A percentile compares a stretch with the other conserved stretches of the same genome.
These are phyloP conservation scores for Porphyra umbilicalis DNA, from an alignment of 31 red algal genomes.

Conservation along the genomic window DNA sequence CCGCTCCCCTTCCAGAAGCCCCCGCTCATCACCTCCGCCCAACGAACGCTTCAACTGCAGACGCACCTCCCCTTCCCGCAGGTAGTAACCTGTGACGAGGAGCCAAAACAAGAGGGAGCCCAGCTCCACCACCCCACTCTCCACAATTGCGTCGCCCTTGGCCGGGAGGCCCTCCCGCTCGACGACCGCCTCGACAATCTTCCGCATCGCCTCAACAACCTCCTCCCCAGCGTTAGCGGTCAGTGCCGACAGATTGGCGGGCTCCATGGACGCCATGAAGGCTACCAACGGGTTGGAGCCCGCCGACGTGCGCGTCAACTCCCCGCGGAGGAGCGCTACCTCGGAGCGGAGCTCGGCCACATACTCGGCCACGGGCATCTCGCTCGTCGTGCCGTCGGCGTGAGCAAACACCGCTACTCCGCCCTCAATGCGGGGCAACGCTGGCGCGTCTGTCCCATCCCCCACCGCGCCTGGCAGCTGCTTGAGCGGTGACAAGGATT, in stretches of 20 bases:
- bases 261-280: constrained; percentile 79
- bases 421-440: constrained; percentile 34
- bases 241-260: constrained; percentile 64
- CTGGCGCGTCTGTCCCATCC: not conserved
- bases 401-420: constrained; percentile 50
- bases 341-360: constrained; percentile 55
- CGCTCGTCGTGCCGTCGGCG: constrained; percentile 38
- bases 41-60: constrained; percentile 53
- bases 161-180: constrained; percentile 52
- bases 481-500: constrained; percentile 13
- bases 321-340: constrained; percentile 44
- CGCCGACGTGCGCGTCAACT: constrained; percentile 49
- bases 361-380: constrained; percentile 64
- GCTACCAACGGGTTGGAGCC: constrained; percentile 69
- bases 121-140: constrained; percentile 52
- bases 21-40: constrained; percentile 18
- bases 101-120: constrained; percentile 78
- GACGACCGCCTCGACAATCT: constrained; percentile 55
- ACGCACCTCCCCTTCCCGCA: constrained; percentile 77
- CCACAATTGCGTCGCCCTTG: constrained; percentile 29
- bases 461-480: constrained; percentile 1
- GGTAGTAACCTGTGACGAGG: constrained; percentile 67
- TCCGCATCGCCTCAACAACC: constrained; percentile 92
- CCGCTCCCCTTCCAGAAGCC: constrained; percentile 12
- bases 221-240: constrained; percentile 80